phyloP scores from a whole-genome alignment of 192 early-diverging fungal species.

The Backusella psychrophila region DNA sequence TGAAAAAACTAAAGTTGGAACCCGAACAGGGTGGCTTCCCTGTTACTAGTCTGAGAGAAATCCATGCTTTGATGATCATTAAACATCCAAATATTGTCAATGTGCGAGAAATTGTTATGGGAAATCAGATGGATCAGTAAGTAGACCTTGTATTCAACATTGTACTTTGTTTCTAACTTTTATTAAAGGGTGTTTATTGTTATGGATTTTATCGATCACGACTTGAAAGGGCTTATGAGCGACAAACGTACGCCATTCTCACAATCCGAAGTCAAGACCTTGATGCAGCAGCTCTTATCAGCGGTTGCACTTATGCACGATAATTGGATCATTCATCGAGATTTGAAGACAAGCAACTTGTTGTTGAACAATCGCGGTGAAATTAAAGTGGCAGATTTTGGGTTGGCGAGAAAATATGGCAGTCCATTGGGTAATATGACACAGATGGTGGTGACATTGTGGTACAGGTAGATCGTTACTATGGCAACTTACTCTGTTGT shows the following conservation, averaged over 20 bases:
- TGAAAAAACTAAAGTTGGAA: constrained; percentile 57
- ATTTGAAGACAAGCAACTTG: constrained; percentile 65
- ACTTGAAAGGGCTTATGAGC: constrained; percentile 89
- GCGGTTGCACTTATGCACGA: constrained; percentile 62
- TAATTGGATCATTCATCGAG: constrained; percentile 70
- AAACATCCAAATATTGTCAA: constrained; percentile 85
- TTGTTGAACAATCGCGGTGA: constrained; percentile 57
- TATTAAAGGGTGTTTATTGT: constrained; percentile 85
- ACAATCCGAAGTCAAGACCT: constrained; percentile 81
- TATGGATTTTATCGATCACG: constrained; percentile 98
- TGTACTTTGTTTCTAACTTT: constrained; percentile 6
- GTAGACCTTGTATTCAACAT: constrained; percentile 8
- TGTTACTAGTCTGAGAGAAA: constrained; percentile 74
- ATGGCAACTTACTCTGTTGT: background rate
- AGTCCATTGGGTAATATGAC: constrained; percentile 64
- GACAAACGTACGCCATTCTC: constrained; percentile 76
- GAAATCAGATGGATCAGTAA: constrained; percentile 59
- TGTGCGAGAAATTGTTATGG: constrained; percentile 75
- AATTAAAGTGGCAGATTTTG: constrained; percentile 72
- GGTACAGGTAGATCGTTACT: constrained; percentile 54
- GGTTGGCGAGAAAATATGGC: constrained; percentile 62
- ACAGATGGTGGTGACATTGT: constrained; percentile 65
- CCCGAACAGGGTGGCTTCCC: constrained; percentile 74
- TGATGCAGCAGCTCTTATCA: constrained; percentile 68
- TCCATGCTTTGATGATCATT: constrained; percentile 70